phyloP scores from a whole-genome alignment of 2,329 filamentous ascomycete species.

The Talaromyces verruculosus region DNA sequence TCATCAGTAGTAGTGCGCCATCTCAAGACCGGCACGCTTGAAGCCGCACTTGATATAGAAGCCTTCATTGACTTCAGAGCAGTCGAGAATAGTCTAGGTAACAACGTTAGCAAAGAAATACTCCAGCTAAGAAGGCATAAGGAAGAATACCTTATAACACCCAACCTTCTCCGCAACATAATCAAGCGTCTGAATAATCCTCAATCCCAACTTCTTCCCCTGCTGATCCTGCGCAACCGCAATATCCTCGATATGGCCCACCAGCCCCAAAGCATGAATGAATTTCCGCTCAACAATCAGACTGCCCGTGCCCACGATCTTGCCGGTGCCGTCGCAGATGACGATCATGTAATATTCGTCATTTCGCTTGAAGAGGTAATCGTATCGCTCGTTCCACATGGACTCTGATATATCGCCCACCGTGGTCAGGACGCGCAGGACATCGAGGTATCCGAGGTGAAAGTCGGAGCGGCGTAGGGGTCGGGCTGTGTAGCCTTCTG shows the following conservation, averaged over 20 bases:
- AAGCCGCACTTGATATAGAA: conserved; percentile 99
- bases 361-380: conserved; percentile 72
- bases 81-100: conserved; percentile 84
- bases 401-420: conserved; percentile 81
- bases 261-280: conserved; percentile 52
- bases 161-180: conserved; percentile 82
- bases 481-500: conserved; percentile 78
- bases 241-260: conserved; percentile 97
- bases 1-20: conserved; percentile 84
- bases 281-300: conserved; percentile 88
- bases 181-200: conserved; percentile 92
- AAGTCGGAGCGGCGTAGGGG: conserved; percentile 78
- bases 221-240: conserved; percentile 93
- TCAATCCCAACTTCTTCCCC: conserved; percentile 90
- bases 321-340: conserved; percentile 68
- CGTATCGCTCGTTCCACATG: conserved; percentile 75
- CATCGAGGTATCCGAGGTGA: conserved; percentile 80
- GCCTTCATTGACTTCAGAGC: conserved; percentile 91
- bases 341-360: conserved; percentile 84
- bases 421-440: conserved; percentile 84
- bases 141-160: conserved; percentile 72
- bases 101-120: background rate
- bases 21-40: conserved; percentile 85
- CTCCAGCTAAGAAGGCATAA: background rate
- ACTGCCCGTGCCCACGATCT: conserved; percentile 85